Evolutionary conservation across 2,329 filamentous ascomycete species (phyloP), one percentile per base, ranked within the genome.

Genomic region (Phaeosphaeria sp.): DNA sequence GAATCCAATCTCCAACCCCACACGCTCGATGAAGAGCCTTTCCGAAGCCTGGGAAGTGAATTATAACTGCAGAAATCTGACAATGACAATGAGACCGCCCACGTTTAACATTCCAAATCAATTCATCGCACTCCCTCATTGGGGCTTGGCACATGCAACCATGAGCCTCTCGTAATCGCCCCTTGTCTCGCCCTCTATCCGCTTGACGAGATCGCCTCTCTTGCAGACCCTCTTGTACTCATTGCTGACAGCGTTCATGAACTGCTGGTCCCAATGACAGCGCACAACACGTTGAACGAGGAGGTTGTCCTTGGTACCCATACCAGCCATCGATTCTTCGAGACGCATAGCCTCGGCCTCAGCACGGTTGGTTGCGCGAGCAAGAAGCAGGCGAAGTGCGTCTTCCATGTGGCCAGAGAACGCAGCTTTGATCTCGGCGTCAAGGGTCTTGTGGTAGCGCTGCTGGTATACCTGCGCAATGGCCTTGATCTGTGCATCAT

Each of bases 361-460:
- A 57, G 91, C 92, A 64, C 90, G 91, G 77, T 97, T 92, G 6
- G 86, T 81, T 2, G 91, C 94, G 13, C 89, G 83, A 11, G 85
- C 85, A n/a, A 97, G 81, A 76, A 97, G 92, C 73, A 88, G 88
- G 23, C 95, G 79, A 0, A 98, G 84, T 0, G 92, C 92, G 17
- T 91, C 86, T 74, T 93, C 84, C 93, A 98, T 97, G 74, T 98
- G 94, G 0, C 94, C 94, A 0, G 89, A 91, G 78, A 97, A 97
- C 70, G 95, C 88, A 80, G 86, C 90, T 61, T 87, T 87, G 67
- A 98, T 87, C 50, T 92, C 88, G 33, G 87, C 85, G 63, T 92
- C 88, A 1, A 98, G 82, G 13, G 86, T 81, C 41, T 84, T 85
- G 20, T 88, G 85, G 74, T 93, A 96, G 60, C 88, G 89, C 52